Conservation (phyloP, 108 stramenopile species). For the Stephanodiscus triporus region DNA sequence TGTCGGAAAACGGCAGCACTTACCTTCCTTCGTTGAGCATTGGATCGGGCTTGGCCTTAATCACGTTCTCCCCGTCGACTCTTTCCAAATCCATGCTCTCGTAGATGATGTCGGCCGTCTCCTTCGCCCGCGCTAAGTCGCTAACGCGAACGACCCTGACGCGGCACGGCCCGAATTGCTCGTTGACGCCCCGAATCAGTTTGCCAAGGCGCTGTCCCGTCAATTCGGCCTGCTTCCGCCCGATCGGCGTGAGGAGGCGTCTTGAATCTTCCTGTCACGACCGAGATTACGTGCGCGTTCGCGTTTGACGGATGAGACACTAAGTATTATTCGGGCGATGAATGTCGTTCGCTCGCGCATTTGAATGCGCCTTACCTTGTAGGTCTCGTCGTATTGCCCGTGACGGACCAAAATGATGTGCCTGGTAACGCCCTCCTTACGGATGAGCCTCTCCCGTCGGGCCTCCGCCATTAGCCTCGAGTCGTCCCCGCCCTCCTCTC, state of each 20-base stretch:
- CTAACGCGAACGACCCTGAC: slow-evolving; percentile 79
- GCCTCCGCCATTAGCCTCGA: slow-evolving; percentile 32
- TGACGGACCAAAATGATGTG: slow-evolving; percentile 89
- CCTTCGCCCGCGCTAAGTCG: slow-evolving; percentile 84
- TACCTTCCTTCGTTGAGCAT: slow-evolving; percentile 83
- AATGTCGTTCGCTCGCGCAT: neutral
- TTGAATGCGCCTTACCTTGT: slow-evolving; percentile 35
- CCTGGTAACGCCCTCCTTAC: slow-evolving; percentile 80
- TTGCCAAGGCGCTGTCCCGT: slow-evolving; percentile 78
- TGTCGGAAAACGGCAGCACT: too few relatives aligned
- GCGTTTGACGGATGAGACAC: too few relatives aligned
- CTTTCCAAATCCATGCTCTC: slow-evolving; percentile 50
- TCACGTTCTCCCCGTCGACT: slow-evolving; percentile 33
- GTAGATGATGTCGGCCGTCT: slow-evolving; percentile 86
- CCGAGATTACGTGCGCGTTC: neutral
- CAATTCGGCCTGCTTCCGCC: slow-evolving; percentile 81
- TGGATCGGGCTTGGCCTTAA: slow-evolving; percentile 70
- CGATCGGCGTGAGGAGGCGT: slow-evolving; percentile 82
- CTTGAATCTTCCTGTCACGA: slow-evolving; percentile 64
- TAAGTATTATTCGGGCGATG: neutral
- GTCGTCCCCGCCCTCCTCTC: slow-evolving; percentile 38
- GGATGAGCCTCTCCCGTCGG: slow-evolving; percentile 47
- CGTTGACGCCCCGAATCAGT: slow-evolving; percentile 63
- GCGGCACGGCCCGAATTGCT: slow-evolving; percentile 72
- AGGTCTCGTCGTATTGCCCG: slow-evolving; percentile 90